Base-by-base conservation (phyloP, 257 asterid genomes). In the Forsythia suspensa region DNA sequence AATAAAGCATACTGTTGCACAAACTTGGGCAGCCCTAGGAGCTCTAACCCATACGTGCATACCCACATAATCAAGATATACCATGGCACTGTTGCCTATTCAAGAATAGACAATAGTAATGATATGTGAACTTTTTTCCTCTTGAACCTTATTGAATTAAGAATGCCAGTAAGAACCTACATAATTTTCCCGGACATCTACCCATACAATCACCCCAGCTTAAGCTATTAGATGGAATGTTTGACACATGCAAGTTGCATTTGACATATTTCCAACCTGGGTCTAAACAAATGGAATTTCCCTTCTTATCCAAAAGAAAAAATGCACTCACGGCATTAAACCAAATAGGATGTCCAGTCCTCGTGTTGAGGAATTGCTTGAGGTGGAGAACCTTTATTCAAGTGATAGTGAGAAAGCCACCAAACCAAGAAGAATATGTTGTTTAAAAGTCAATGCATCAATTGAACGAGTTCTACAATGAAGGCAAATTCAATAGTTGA, bases 1-100 rank as follows among this genome's bases (percentile, higher is more conserved):
- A 52, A 77, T 55, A 16, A 52, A 36, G 24, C 40, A 76, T 24
- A 70, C 41, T n/a, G 12, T 40, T 37, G 24, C 57, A 21, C 59
- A 74, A 73, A 44, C 65, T 74, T 13, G 21, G 52, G 69, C 65
- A 63, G 43, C 71, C 76, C 51, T 21, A 20, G 46, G 71, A 72
- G 75, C 42, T 52, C 69, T 71, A 71, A 75, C 9, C 71, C 51
- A 74, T 48, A 48, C 48, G 29, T 43, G 80, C 51, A 71, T 75
- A 57, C 57, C 74, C 76, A 61, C 15, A 40, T 18, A 68, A 72
- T 66, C 15, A 18, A 78, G 36, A 74, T 40, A 39, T 29, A 44
- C n/a, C 52, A 21, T 44, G 52, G 40, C 41, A 38, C 21, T 20
- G 38, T 38, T 41, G 38, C 21, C 43, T 39, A 24, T 63, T 70